Evolutionary conservation across 2,329 filamentous ascomycete species (phyloP).

Genomic region (Alternaria rosae): DNA sequence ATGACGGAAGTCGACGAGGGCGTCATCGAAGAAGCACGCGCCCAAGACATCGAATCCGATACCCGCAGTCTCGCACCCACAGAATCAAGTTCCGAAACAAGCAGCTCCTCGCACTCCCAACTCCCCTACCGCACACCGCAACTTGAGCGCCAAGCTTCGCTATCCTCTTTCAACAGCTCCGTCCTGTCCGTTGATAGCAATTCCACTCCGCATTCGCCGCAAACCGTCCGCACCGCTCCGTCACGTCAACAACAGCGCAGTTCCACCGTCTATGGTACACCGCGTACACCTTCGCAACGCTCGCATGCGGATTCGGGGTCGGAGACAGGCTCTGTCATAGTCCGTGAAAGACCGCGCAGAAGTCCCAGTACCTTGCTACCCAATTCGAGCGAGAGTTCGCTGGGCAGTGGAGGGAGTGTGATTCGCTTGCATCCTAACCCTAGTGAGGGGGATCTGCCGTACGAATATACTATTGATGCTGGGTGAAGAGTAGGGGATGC

Average conservation of each 20-base stretch:
- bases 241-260: conserved; percentile 34
- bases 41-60: conserved; percentile 36
- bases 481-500: conserved; percentile 8
- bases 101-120: conserved; percentile 32
- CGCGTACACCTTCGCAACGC: conserved; percentile 34
- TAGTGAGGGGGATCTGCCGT: conserved; percentile 41
- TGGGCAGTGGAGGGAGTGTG: conserved; percentile 32
- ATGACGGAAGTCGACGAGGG: conserved; percentile 72
- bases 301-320: conserved; percentile 30
- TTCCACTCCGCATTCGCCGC: conserved; percentile 28
- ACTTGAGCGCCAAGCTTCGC: conserved; percentile 29
- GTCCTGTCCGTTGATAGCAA: conserved; percentile 17
- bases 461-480: conserved; percentile 33
- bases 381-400: conserved; percentile 41
- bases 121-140: conserved; percentile 40
- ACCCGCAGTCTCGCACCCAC: conserved; percentile 45
- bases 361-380: conserved; percentile 42
- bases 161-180: conserved; percentile 25
- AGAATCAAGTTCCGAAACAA: conserved; percentile 26
- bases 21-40: conserved; percentile 57
- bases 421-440: conserved; percentile 38
- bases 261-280: conserved; percentile 30
- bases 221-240: conserved; percentile 41
- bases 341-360: conserved; percentile 23
- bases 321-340: conserved; percentile 37